These are phyloP conservation scores for Saussurea involucrata DNA, from an alignment of 129 eudicot genomes.

Conservation along the genomic window DNA sequence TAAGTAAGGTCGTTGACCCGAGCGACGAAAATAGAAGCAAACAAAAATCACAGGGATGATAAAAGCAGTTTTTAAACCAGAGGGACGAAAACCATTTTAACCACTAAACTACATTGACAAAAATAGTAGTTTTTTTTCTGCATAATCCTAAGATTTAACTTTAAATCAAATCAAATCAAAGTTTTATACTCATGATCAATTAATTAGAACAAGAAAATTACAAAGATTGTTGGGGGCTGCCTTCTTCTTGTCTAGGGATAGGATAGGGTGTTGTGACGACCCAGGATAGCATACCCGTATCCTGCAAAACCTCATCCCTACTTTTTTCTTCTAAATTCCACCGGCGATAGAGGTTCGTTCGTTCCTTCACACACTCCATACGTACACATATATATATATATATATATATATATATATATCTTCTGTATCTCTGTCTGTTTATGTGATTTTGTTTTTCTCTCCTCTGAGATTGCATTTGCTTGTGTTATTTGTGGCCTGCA, in stretches of 20 bases:
- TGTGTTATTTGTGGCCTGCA: background rate
- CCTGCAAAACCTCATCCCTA: slow-evolving; percentile 15
- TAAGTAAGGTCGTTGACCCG: too few species aligned
- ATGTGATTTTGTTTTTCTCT: background rate
- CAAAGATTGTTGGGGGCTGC: background rate
- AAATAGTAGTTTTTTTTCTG: too few species aligned
- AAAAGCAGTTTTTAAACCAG: too few species aligned
- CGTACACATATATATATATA: too few species aligned
- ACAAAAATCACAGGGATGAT: too few species aligned
- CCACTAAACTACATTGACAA: too few species aligned
- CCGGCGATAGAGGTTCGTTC: slow-evolving; percentile 9
- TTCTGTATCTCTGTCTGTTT: background rate
- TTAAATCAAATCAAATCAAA: too few species aligned
- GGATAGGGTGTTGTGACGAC: slow-evolving; percentile 5
- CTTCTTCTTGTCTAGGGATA: background rate
- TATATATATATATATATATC: background rate
- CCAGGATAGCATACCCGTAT: slow-evolving; percentile 2
- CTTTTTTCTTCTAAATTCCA: background rate
- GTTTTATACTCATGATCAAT: too few species aligned
- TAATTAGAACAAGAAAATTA: background rate
- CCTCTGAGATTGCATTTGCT: background rate
- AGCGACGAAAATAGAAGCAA: too few species aligned
- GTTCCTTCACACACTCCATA: background rate
- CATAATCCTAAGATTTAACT: too few species aligned
- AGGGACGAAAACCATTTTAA: too few species aligned